A percentile compares a stretch with the other conserved stretches of the same genome.
Evolutionary conservation across 805 yeast species (phyloP).

Genomic region (Metschnikowia picachoensis): DNA sequence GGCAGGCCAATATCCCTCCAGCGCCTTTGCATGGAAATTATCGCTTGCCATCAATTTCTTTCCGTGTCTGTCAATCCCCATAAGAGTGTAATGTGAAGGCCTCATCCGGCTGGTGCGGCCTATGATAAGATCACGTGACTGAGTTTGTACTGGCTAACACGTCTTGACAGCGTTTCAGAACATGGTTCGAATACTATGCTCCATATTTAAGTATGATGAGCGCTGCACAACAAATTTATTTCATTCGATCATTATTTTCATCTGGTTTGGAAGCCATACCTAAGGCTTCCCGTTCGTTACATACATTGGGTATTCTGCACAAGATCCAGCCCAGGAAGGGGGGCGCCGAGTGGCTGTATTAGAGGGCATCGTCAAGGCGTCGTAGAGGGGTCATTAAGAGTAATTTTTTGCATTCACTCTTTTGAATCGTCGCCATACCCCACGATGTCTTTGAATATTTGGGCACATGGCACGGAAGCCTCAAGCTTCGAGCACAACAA

Average conservation of each 20-base stretch:
- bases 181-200: too few species aligned
- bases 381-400: background rate
- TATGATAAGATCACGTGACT: constrained; percentile 3
- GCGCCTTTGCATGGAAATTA: background rate
- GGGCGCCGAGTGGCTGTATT: background rate
- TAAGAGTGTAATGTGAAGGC: background rate
- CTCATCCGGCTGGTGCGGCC: constrained; percentile 1
- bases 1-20: background rate
- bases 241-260: constrained; percentile 3
- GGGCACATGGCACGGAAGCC: constrained; percentile 78
- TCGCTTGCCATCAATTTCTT: background rate
- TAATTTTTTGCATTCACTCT: background rate
- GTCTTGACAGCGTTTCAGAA: too few species aligned
- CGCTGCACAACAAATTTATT: background rate
- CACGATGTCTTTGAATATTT: constrained; percentile 71
- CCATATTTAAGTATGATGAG: background rate
- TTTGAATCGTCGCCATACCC: constrained; percentile 38
- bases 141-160: too few species aligned
- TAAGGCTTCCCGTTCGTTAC: background rate
- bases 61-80: too few species aligned
- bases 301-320: background rate
- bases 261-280: background rate
- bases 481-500: constrained; percentile 80
- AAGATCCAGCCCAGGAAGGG: background rate
- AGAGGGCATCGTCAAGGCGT: background rate